Evolutionary conservation across 495 filamentous ascomycete species (phyloP), one percentile per base, ranked within the genome.

Genomic region (Podospora bellae-mahoneyi): DNA sequence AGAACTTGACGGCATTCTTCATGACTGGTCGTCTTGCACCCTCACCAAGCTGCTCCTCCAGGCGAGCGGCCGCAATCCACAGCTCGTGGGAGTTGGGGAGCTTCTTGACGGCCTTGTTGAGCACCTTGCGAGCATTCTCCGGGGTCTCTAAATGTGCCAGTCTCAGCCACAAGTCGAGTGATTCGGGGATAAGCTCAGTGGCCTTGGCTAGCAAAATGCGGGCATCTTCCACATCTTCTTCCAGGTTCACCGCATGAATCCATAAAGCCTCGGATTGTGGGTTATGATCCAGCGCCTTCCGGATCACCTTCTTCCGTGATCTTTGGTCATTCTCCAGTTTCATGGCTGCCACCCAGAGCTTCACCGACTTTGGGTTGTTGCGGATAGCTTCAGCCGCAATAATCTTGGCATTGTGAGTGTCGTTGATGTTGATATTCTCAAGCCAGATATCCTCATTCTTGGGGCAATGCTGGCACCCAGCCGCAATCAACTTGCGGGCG

Each of bases 211-310:
- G 85, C 54, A 99, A 84, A 34, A 98, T 81, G 67, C 88, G 85
- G 7, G 94, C 95, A 80, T 97, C 92, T 6, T 88, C 89, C 0
- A 90, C 87, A 71, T 95, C 90, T 66, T 97, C 93, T 73, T 97
- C 94, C 55, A 97, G 81, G 70, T 98, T 98, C 57, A 98, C 94
- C n/a, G 93, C 89, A 74, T 95, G 91, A 77, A 97, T 98, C 95
- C 95, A 99, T 39, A 99, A 85, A 32, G 90, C 88, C 28, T 97
- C 93, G 0, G 94, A 97, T 71, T 96, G 90, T 2, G 91, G 93
- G 61, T 96, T 91, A 71, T 94, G 88, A 74, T 97, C 89, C 57
- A 98, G 83, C 26, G 96, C 95, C 73, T 92, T 90, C 66, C 93
- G 84, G 32, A 97, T 84, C 18, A 99, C 96, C 72, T 92, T 88